Base-by-base conservation (phyloP, 2,329 filamentous ascomycete species). In the Ophiostoma ulmi region DNA sequence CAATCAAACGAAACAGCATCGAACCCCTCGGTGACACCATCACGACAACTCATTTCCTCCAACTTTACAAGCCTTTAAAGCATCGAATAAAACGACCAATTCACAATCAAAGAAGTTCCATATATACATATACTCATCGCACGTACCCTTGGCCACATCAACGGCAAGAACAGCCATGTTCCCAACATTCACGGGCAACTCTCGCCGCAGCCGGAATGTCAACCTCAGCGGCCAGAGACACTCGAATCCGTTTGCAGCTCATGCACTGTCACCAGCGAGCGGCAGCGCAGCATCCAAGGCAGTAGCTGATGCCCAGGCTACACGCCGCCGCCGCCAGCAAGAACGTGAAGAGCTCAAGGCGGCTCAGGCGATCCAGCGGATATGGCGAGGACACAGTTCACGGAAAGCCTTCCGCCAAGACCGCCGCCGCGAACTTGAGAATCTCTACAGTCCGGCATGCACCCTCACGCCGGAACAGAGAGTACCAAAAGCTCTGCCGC, bases 141-240 rank as follows among this genome's bases (percentile, higher is more conserved):
- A 22, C 2, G 22, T 10, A 31, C 10, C 7, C 17, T 3, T 14
- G n/a, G 39, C 39, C 52, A 20, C 44, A 6, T 48, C 2, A 20
- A 3, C 2, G 44, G 17, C 44, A 48, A 20, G 6, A 58, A 22
- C 52, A 58, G n/a, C 77, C 78, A 97, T 97, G 94, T 96, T 95
- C 81, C 90, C 91, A 73, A 93, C 91, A 70, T 99, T 99, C 82
- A 95, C 92, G 35, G 95, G 95, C 75, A 92, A 83, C 80, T 92
- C 93, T 76, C 90, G 92, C 77, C 91, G 92, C 75, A 90, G 91
- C 73, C 90, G 95, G 74, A 94, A 97, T 79, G 93, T 98, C 78
- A 97, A 98, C 80, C 89, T 99, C 73, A 95, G 93, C 75, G 95
- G 93, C 73, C 90, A 94, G 75, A 78, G 77, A 63, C 88, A 87